Evolutionary conservation across 345 rosid genomes (phyloP).

Genomic region (Moricandia moricandioides): DNA sequence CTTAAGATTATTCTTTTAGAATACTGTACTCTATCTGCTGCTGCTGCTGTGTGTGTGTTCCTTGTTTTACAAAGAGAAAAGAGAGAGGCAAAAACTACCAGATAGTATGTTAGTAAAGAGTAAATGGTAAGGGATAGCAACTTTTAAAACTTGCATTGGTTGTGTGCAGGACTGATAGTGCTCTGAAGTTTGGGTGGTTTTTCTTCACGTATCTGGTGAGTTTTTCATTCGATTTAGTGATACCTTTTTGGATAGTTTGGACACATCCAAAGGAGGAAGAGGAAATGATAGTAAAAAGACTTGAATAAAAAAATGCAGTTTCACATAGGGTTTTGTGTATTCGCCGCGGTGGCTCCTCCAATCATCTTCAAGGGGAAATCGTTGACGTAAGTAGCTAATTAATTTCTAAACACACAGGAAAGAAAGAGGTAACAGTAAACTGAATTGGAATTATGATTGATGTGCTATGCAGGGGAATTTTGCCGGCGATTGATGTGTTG

Average conservation of each 20-base stretch:
- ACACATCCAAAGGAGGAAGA: conserved; percentile 6
- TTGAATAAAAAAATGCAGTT: conserved; percentile 48
- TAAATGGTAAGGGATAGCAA: no score
- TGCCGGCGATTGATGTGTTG: conserved; percentile 81
- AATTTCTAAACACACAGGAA: not conserved
- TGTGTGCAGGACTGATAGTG: conserved; percentile 89
- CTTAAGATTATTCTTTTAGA: not conserved
- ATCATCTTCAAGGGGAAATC: conserved; percentile 91
- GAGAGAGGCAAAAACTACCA: not conserved
- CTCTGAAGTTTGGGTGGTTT: conserved; percentile 93
- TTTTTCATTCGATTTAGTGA: conserved; percentile 7
- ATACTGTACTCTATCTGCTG: not conserved
- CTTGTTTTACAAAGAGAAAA: conserved; percentile 1
- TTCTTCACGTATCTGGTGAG: conserved; percentile 74
- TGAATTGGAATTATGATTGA: not conserved
- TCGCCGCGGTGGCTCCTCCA: conserved; percentile 89
- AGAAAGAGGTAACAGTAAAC: not conserved
- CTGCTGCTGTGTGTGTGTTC: not conserved
- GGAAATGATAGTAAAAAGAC: not conserved
- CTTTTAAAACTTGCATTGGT: conserved; percentile 1
- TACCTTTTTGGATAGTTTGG: not conserved
- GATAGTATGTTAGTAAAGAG: not conserved
- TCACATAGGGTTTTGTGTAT: conserved; percentile 80
- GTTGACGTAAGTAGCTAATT: conserved; percentile 66
- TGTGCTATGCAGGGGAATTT: conserved; percentile 65